Conservation (phyloP, 2,329 filamentous ascomycete species). For the Neophaeococcomyces aloes region DNA sequence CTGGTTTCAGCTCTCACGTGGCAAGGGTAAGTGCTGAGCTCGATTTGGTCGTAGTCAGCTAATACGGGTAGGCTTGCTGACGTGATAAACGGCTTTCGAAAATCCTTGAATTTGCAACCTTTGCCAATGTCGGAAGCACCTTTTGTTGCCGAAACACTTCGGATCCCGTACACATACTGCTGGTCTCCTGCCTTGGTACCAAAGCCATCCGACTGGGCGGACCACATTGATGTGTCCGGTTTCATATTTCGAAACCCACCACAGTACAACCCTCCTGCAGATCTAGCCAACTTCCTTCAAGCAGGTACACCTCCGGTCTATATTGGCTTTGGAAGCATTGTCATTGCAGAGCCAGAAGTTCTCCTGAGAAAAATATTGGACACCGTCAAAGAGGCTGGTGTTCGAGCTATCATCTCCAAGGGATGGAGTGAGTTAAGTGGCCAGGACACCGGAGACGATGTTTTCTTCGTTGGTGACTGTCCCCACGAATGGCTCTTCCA, state of each 20-base stretch:
- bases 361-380: slow-evolving; percentile 38
- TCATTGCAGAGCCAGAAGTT: slow-evolving; percentile 39
- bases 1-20: slow-evolving; percentile 42
- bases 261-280: slow-evolving; percentile 30
- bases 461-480: slow-evolving; percentile 45
- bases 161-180: slow-evolving; percentile 36
- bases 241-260: slow-evolving; percentile 31
- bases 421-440: slow-evolving; percentile 39
- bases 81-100: slow-evolving; percentile 36
- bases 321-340: slow-evolving; percentile 48
- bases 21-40: slow-evolving; percentile 34
- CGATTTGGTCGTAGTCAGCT: no score
- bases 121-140: slow-evolving; percentile 30
- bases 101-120: slow-evolving; percentile 31
- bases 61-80: slow-evolving; percentile 29
- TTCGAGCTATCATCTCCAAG: slow-evolving; percentile 43
- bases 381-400: slow-evolving; percentile 37
- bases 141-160: slow-evolving; percentile 26
- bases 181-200: slow-evolving; percentile 34
- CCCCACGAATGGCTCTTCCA: slow-evolving; percentile 52
- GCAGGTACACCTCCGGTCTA: slow-evolving; percentile 42
- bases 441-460: slow-evolving; percentile 26
- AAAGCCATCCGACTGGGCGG: slow-evolving; percentile 31
- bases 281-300: slow-evolving; percentile 34
- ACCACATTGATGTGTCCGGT: slow-evolving; percentile 33